Evolutionary conservation across 2,329 filamentous ascomycete genomes (phyloP).

Genomic region (Nectriaceae sp.): DNA sequence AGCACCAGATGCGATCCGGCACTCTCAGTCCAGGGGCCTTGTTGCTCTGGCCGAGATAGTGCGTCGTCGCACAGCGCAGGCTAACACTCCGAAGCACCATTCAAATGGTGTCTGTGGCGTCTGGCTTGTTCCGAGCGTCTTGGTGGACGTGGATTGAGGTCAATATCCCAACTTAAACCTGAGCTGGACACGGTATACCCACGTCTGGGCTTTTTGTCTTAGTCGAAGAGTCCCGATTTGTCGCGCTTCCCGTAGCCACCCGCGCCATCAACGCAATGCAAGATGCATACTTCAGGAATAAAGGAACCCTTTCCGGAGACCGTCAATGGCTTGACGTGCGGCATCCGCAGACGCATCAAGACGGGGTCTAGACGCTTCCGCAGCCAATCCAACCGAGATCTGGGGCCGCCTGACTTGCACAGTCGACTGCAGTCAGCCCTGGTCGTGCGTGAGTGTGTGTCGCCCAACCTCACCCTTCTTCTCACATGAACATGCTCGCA

Average conservation of each 20-base stretch:
- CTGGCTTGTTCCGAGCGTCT: conserved; percentile 8
- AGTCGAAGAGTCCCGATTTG: conserved; percentile 23
- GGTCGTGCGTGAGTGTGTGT: too few species aligned
- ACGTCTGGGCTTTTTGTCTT: conserved; percentile 20
- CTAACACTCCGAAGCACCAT: conserved; percentile 13
- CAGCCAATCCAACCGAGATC: conserved; percentile 25
- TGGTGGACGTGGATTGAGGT: conserved; percentile 1
- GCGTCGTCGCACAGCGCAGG: conserved; percentile 24
- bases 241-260: conserved; percentile 11
- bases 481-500: conserved; percentile 26
- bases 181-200: background rate
- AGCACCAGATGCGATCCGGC: conserved; percentile 28
- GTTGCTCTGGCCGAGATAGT: conserved; percentile 15
- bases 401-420: conserved; percentile 28
- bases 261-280: conserved; percentile 13
- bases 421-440: conserved; percentile 19
- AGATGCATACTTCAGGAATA: conserved; percentile 7
- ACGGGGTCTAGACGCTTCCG: conserved; percentile 19
- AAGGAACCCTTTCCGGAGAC: conserved; percentile 9
- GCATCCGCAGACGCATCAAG: conserved; percentile 21
- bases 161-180: background rate
- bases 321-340: conserved; percentile 20
- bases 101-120: conserved; percentile 14
- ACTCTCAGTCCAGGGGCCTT: conserved; percentile 18
- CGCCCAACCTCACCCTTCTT: conserved; percentile 15